These are phyloP conservation scores for Hygrocybe coccinea DNA, from an alignment of 768 basidiomycete species.

Conservation along the genomic window DNA sequence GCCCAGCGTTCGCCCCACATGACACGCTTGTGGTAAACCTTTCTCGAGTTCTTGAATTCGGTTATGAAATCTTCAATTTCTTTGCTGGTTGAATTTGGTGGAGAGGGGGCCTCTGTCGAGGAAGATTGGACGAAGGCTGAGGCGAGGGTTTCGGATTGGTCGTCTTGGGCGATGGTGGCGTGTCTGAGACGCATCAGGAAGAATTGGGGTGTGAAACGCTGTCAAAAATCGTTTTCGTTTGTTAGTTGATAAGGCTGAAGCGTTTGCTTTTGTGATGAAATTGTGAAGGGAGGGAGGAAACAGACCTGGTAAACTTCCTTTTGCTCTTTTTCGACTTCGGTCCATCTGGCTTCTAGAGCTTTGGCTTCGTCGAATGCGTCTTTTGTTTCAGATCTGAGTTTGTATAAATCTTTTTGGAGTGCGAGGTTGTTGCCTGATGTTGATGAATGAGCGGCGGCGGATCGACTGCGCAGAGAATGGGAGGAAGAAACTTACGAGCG, in stretches of 20 bases:
- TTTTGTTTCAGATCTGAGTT: conserved; percentile 75
- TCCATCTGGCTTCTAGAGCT: conserved; percentile 75
- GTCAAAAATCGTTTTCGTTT: not conserved
- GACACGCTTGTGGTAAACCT: conserved; percentile 88
- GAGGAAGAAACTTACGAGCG: conserved; percentile 55
- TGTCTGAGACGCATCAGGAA: conserved; percentile 84
- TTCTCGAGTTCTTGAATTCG: conserved; percentile 82
- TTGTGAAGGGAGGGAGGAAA: not conserved
- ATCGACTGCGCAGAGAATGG: not conserved
- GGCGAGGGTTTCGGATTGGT: conserved; percentile 78
- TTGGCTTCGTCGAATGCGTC: conserved; percentile 87
- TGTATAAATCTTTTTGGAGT: conserved; percentile 70
- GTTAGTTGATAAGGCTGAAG: not conserved
- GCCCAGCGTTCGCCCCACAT: conserved; percentile 90
- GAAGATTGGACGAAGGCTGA: conserved; percentile 70
- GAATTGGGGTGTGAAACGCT: conserved; percentile 86
- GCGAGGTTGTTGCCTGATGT: conserved; percentile 66
- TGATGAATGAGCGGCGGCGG: not conserved
- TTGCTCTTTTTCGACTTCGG: conserved; percentile 84
- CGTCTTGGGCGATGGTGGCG: conserved; percentile 86
- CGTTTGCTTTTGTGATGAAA: not conserved
- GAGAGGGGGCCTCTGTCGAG: conserved; percentile 19
- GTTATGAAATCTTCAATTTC: conserved; percentile 85
- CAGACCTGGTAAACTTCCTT: conserved; percentile 80
- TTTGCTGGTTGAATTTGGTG: conserved; percentile 35